A percentile compares a stretch with the other conserved stretches of the same genome.
phyloP scores from a whole-genome alignment of 306 rosid genomes.

The peach (Prunus persica) region DNA sequence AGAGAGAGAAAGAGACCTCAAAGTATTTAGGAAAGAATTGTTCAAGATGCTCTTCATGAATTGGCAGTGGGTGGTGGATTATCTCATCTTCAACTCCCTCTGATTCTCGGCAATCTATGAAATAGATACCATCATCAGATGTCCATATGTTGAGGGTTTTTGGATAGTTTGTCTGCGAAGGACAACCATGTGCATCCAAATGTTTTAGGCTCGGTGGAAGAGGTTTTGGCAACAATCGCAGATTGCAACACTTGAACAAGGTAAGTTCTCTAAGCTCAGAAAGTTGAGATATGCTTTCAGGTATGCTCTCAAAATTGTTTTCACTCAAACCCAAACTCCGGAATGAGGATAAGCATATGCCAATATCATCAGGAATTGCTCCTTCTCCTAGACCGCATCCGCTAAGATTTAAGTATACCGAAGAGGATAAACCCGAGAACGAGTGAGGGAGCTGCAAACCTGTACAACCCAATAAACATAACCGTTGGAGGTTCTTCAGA shows the following conservation, averaged over 20 bases:
- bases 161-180: not conserved
- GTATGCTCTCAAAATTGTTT: not conserved
- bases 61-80: not conserved
- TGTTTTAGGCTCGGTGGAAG: not conserved
- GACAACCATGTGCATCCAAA: not conserved
- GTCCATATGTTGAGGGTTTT: not conserved
- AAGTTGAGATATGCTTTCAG: not conserved
- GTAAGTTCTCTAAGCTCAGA: not conserved
- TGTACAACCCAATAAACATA: not conserved
- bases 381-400: no score
- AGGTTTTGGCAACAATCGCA: not conserved
- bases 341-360: not conserved
- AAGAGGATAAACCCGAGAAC: no score
- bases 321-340: not conserved
- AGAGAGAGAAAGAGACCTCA: not conserved
- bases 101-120: not conserved
- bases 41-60: not conserved
- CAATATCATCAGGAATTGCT: not conserved
- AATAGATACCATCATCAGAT: not conserved
- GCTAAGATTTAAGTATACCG: not conserved
- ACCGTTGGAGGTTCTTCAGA: not conserved
- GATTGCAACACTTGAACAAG: not conserved
- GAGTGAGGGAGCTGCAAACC: no score
- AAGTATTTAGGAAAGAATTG: fast-evolving
- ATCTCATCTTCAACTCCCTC: not conserved